Evolutionary conservation across 2,329 filamentous ascomycete genomes (phyloP).

Genomic region (Endoconidiophora polonica): DNA sequence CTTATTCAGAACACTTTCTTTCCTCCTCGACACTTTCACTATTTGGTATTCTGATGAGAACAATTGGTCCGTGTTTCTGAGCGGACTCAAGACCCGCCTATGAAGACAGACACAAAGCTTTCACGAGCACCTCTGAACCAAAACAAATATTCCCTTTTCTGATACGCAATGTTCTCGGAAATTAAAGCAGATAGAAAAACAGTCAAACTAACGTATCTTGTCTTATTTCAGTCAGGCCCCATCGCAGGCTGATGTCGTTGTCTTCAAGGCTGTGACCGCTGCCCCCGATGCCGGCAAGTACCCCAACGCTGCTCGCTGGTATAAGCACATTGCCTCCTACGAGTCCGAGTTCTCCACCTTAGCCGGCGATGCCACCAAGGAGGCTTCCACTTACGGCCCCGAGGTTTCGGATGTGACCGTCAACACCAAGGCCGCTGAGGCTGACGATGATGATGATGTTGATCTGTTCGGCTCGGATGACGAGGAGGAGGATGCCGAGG

Average conservation of each 20-base stretch:
- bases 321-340: slow-evolving; percentile 93
- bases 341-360: slow-evolving; percentile 85
- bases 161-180: neutral
- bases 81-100: slow-evolving; percentile 79
- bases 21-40: too few species aligned
- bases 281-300: slow-evolving; percentile 70
- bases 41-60: slow-evolving; percentile 45
- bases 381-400: slow-evolving; percentile 81
- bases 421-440: slow-evolving; percentile 74
- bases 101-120: slow-evolving; percentile 58
- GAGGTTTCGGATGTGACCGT: slow-evolving; percentile 59
- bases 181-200: neutral
- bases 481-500: slow-evolving; percentile 86
- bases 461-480: slow-evolving; percentile 89
- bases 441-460: slow-evolving; percentile 50
- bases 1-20: too few species aligned
- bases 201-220: slow-evolving; percentile 9
- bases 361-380: slow-evolving; percentile 77
- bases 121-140: slow-evolving; percentile 53
- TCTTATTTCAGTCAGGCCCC: slow-evolving; percentile 34
- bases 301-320: slow-evolving; percentile 92
- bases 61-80: slow-evolving; percentile 93
- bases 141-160: slow-evolving; percentile 6
- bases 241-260: slow-evolving; percentile 89
- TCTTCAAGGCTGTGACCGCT: slow-evolving; percentile 74